Evolutionary conservation across 495 filamentous ascomycete genomes (phyloP).

Genomic region (Cladorrhinum samala): DNA sequence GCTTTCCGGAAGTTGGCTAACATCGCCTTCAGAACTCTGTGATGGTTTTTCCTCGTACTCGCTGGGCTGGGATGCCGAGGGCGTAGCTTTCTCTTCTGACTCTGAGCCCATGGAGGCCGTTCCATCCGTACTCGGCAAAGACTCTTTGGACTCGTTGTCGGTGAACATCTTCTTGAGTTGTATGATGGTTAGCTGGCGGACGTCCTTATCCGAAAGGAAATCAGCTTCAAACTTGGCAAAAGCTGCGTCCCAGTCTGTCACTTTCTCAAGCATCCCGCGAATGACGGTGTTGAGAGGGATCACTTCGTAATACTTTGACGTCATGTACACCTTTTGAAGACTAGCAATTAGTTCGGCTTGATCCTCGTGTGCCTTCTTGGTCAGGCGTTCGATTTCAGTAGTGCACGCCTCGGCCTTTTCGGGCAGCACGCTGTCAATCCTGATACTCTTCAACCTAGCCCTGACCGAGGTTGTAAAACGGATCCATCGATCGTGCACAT

Average conservation of each 20-base stretch:
- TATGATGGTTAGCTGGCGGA: conserved; percentile 79
- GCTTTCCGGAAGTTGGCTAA: neutral
- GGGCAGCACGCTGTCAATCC: conserved; percentile 80
- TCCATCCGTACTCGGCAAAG: conserved; percentile 58
- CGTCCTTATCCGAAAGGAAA: conserved; percentile 98
- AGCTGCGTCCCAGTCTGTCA: conserved; percentile 83
- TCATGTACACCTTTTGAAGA: conserved; percentile 84
- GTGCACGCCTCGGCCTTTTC: conserved; percentile 77
- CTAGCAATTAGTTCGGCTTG: conserved; percentile 63
- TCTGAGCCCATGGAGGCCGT: conserved; percentile 39
- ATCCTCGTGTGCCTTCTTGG: conserved; percentile 72
- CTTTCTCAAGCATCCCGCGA: conserved; percentile 84
- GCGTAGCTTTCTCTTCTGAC: conserved; percentile 34
- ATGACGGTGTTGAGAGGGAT: conserved; percentile 86
- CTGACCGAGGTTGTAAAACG: conserved; percentile 85
- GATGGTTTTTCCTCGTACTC: conserved; percentile 26
- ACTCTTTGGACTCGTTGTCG: conserved; percentile 73
- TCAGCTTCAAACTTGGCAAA: conserved; percentile 88
- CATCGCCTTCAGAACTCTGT: conserved; percentile 15
- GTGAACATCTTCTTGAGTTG: conserved; percentile 95
- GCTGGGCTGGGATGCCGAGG: conserved; percentile 26
- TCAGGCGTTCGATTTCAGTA: conserved; percentile 69
- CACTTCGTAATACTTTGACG: conserved; percentile 91
- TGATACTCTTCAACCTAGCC: conserved; percentile 76
- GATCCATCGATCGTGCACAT: conserved; percentile 70